These are phyloP conservation scores for Komagataea norvegica DNA, from an alignment of 1,139 yeast genomes.

Conservation along the genomic window DNA sequence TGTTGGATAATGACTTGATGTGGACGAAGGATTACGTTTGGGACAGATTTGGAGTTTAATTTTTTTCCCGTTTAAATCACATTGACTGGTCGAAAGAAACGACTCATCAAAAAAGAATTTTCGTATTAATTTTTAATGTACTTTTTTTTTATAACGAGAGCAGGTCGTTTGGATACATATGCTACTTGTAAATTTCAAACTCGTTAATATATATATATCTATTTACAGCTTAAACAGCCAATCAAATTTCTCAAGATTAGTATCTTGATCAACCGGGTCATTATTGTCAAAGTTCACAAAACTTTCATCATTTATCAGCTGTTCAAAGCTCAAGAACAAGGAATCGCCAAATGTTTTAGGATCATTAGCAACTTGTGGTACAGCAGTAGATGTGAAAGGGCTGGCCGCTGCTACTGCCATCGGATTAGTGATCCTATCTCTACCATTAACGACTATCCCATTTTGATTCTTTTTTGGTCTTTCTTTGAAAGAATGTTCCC, in stretches of 20 bases:
- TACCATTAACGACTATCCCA: not conserved
- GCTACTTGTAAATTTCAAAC: constrained; percentile 58
- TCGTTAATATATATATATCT: constrained; percentile 1
- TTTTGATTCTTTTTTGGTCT: not conserved
- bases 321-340: constrained; percentile 3
- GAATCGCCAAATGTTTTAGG: not conserved
- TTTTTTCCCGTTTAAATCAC: too few species aligned
- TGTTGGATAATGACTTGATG: constrained; percentile 16
- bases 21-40: constrained; percentile 23
- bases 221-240: constrained; percentile 7
- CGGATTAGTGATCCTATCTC: not conserved
- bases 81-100: too few species aligned
- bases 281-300: not conserved
- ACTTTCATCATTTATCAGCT: constrained; percentile 1
- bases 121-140: too few species aligned
- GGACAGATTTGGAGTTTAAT: constrained; percentile 4
- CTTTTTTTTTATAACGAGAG: too few species aligned
- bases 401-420: not conserved
- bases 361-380: not conserved
- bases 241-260: constrained; percentile 3
- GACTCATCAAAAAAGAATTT: too few species aligned
- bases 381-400: not conserved
- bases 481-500: constrained; percentile 22
- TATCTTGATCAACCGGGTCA: not conserved
- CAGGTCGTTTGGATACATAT: too few species aligned